These are phyloP conservation scores for Lepidopterella palustris DNA, from an alignment of 495 filamentous ascomycete genomes.

Conservation along the genomic window DNA sequence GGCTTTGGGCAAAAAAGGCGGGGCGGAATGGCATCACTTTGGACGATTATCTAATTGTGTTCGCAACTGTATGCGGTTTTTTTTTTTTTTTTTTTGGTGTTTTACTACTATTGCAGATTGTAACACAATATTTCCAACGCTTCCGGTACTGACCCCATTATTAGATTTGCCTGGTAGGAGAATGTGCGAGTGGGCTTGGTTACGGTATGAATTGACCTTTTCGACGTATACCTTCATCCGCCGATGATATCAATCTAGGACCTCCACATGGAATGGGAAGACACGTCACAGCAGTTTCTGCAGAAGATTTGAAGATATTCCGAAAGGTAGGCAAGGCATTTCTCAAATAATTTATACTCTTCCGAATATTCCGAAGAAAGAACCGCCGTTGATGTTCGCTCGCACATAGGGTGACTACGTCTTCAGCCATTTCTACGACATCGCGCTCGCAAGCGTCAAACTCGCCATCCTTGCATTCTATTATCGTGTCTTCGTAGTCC, in stretches of 20 bases:
- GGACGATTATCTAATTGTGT: constrained; percentile 25
- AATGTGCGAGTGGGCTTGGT: constrained; percentile 23
- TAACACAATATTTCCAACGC: too few relatives aligned
- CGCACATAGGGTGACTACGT: constrained; percentile 20
- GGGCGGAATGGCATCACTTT: constrained; percentile 23
- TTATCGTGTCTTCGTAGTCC: constrained; percentile 22
- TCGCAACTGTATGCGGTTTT: constrained; percentile 19
- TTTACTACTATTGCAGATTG: too few relatives aligned
- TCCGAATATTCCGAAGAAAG: neutral
- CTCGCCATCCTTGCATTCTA: constrained; percentile 26
- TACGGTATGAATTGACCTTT: constrained; percentile 11
- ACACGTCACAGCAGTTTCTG: constrained; percentile 15
- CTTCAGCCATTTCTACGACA: constrained; percentile 29
- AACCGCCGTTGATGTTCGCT: neutral
- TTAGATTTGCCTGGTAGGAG: constrained; percentile 22
- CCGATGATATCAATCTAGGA: constrained; percentile 9
- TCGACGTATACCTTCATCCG: neutral
- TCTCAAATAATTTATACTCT: too few relatives aligned
- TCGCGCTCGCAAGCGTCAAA: constrained; percentile 23
- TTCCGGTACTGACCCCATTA: neutral
- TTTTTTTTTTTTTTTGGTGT: neutral
- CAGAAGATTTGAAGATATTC: constrained; percentile 14
- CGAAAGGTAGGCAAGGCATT: constrained; percentile 14
- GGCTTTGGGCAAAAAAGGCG: constrained; percentile 19
- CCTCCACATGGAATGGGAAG: constrained; percentile 26